Percentiles rank a stretch among this genome's conserved stretches.
Evolutionary conservation across 345 rosid species (phyloP).

Genomic region (Aurinia saxatilis): DNA sequence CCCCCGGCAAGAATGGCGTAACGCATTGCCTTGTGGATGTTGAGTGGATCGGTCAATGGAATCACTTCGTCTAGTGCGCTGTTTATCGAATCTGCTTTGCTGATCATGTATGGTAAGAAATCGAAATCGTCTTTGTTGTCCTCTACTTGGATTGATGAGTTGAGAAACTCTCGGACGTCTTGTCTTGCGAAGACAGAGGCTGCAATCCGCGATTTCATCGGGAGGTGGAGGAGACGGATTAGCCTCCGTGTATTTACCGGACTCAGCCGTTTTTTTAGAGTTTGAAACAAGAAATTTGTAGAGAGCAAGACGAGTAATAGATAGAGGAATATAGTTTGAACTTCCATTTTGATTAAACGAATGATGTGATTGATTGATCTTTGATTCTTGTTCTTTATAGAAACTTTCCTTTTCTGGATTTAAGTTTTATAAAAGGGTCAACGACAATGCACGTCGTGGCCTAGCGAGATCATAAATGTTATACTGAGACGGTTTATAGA

Average conservation of each 20-base stretch:
- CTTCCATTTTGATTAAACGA: neutral
- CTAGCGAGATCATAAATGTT: too few relatives aligned
- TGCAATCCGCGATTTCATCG: neutral
- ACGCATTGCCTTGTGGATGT: conserved; percentile 71
- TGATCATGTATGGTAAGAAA: conserved; percentile 58
- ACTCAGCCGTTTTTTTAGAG: neutral
- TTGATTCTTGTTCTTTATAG: too few relatives aligned
- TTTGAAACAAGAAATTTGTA: neutral
- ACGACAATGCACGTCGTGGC: too few relatives aligned
- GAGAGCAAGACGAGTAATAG: neutral
- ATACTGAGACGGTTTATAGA: too few relatives aligned
- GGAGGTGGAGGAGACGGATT: neutral
- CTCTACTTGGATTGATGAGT: neutral
- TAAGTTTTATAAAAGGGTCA: too few relatives aligned
- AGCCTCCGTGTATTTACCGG: neutral
- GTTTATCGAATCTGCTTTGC: conserved; percentile 44
- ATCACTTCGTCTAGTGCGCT: conserved; percentile 53
- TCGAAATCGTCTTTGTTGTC: conserved; percentile 22
- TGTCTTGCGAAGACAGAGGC: too few relatives aligned
- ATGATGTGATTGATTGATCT: too few relatives aligned
- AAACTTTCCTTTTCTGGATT: too few relatives aligned
- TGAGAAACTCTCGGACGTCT: neutral
- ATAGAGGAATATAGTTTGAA: neutral
- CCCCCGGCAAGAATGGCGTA: conserved; percentile 69
- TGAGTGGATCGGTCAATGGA: conserved; percentile 39